Evolutionary conservation across 2,329 filamentous ascomycete species (phyloP), one percentile per base, ranked within the genome.

Genomic region (Teratosphaeria zuluensis): DNA sequence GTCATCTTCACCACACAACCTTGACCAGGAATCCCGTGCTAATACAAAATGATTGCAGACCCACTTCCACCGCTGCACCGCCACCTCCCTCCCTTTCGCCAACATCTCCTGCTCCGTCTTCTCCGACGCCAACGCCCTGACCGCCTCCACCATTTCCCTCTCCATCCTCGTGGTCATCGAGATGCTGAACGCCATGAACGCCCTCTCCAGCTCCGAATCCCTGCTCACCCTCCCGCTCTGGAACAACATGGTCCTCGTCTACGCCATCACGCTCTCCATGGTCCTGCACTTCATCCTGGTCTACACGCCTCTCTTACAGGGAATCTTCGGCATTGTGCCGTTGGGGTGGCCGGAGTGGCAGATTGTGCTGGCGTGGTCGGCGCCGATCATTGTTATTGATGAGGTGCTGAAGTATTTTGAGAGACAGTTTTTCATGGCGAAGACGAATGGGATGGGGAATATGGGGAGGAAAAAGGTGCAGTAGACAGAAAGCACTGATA

Each of bases 161-260:
- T 95, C 90, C 42, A 85, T 86, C 69, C 82, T 99, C 19, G 94
- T 99, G 53, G 91, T 96, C 61, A 97, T 99, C 70, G 94, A 99
- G 78, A 99, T 99, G 94, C 84, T 99, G 72, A 99, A 99, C 76
- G 94, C 94, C 67, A 92, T 97, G 88, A 99, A 99, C 72, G 94
- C 92, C 0, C 82, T 99, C 33, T 96, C 91, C 1, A 96, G 91
- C 0, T 95, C 90, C 74, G 94, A 99, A 76, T 95, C 90, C 16
- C 84, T 99, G 12, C 76, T 99, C 58, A 96, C 92, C 1, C 83
- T 99, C 62, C 92, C 92, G 9, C 80, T 99, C n/a, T 96, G 92
- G 92, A 85, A 92, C 72, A 99, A 99, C 78, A 94, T 96, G 87
- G 94, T 96, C 82, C 86, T 99, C 19, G 90, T 99, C 58, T 96